Percentiles rank a stretch among this genome's conserved stretches.
These are phyloP conservation scores for Xenoacremonium recifei DNA, from an alignment of 2,329 filamentous ascomycete genomes.

Conservation along the genomic window DNA sequence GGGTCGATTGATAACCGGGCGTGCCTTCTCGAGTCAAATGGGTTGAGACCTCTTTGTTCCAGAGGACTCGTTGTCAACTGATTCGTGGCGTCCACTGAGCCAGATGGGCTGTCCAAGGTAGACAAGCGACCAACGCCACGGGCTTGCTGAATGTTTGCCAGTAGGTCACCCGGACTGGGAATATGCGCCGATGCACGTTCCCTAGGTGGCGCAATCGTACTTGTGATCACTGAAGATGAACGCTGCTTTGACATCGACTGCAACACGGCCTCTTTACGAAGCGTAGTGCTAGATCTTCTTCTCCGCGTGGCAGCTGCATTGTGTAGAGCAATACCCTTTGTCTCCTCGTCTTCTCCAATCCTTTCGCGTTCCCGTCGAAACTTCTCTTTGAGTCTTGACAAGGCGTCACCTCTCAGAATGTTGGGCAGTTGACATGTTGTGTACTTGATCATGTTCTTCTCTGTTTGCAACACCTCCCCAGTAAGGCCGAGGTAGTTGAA, in stretches of 20 bases:
- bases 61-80: constrained; percentile 44
- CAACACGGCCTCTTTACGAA: constrained; percentile 77
- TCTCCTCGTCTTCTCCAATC: constrained; percentile 72
- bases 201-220: constrained; percentile 38
- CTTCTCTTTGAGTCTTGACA: constrained; percentile 88
- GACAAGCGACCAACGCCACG: constrained; percentile 53
- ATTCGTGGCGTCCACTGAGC: constrained; percentile 10
- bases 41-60: constrained; percentile 52
- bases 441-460: constrained; percentile 90
- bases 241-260: constrained; percentile 60
- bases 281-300: constrained; percentile 68
- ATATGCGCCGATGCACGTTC: constrained; percentile 45
- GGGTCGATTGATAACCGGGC: constrained; percentile 58
- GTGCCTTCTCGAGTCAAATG: constrained; percentile 53
- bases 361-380: constrained; percentile 83
- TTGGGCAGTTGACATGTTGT: constrained; percentile 91
- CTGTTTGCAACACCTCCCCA: constrained; percentile 86
- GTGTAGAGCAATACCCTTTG: constrained; percentile 91
- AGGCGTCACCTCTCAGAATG: constrained; percentile 77
- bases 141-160: constrained; percentile 74
- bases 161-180: constrained; percentile 72
- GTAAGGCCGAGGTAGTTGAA: constrained; percentile 93
- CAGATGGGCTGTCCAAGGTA: constrained; percentile 15
- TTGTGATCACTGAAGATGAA: constrained; percentile 41
- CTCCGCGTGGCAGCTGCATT: constrained; percentile 68